These are phyloP conservation scores for Candida germanica DNA, from an alignment of 805 yeast species.

Conservation along the genomic window DNA sequence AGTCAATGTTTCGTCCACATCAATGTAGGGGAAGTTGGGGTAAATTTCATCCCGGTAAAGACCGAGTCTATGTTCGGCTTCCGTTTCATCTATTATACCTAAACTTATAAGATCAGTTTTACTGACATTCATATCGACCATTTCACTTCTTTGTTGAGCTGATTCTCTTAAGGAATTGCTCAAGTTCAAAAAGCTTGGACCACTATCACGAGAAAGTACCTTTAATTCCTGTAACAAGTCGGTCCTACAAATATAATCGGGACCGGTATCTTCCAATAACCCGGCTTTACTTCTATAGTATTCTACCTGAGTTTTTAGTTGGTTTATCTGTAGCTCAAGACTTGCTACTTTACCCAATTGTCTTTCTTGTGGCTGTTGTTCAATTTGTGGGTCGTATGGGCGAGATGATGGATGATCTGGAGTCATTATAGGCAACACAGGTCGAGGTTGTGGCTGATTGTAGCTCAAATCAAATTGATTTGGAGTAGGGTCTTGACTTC, in stretches of 20 bases:
- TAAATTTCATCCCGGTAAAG: constrained; percentile 49
- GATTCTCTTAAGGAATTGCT: constrained; percentile 45
- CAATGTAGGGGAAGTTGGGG: constrained; percentile 55
- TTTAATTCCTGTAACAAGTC: constrained; percentile 43
- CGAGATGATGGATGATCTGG: not conserved
- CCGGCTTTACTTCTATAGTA: constrained; percentile 2
- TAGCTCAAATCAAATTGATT: not conserved
- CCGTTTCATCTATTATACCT: constrained; percentile 56
- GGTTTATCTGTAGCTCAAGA: constrained; percentile 19
- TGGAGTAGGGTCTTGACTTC: not conserved
- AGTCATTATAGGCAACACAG: not conserved
- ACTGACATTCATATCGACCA: constrained; percentile 22
- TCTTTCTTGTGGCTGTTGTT: constrained; percentile 5
- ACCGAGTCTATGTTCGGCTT: constrained; percentile 54
- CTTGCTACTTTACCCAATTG: constrained; percentile 13
- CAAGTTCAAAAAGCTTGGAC: constrained; percentile 35
- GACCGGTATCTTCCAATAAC: not conserved
- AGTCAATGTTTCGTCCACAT: constrained; percentile 42
- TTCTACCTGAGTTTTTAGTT: constrained; percentile 16
- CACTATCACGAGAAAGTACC: constrained; percentile 30
- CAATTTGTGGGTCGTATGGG: not conserved
- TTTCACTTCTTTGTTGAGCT: constrained; percentile 40
- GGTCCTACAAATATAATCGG: constrained; percentile 24
- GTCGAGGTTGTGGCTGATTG: not conserved
- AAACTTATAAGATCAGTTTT: constrained; percentile 50